Evolutionary conservation across 1,139 yeast species (phyloP), one percentile per base, ranked within the genome.

Genomic region (Geotrichum candidum): DNA sequence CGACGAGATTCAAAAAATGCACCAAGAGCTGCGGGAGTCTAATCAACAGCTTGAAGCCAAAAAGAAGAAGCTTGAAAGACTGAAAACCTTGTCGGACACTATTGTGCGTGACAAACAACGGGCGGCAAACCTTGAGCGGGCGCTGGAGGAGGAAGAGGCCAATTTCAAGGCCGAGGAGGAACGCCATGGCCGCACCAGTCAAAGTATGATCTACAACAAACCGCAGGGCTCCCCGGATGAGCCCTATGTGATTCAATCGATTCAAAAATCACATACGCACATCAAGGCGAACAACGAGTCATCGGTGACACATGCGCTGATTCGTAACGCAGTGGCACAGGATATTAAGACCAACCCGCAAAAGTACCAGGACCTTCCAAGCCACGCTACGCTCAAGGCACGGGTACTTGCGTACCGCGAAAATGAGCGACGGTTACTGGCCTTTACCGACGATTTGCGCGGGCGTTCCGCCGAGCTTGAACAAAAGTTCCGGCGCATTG

Each of bases 401-500:
- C 78, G 97, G 56, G 84, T 92, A 50, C 80, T 81, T 58, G 96
- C 98, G 0, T 94, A 94, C 74, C 80, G 82, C 65, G 84, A 83
- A 65, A 83, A 84, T 67, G 91, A 89, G 69, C 75, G 77, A 57
- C 77, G 75, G 54, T 77, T 90, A 64, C 73, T 77, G 54, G 80
- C 80, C 60, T 80, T 86, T 62, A 74, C 86, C 27, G 69, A 73
- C n/a, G 78, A 74, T 5, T 76, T 86, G 57, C 78, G 79, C 53
- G 75, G 80, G 48, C 80, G 84, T 18, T 83, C 86, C 7, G 80
- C 84, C 51, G 87, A 83, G 65, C 78, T 92, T 62, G 96, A 96
- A 64, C 81, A 85, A 46, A 92, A 92, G 73, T 94, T 91, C 76
- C 85, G 95, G 70, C 83, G 89, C 68, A 97, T 94, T 27, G 94